These are phyloP conservation scores for Penicillium sp. DNA, from an alignment of 2,329 filamentous ascomycete genomes.

Conservation along the genomic window DNA sequence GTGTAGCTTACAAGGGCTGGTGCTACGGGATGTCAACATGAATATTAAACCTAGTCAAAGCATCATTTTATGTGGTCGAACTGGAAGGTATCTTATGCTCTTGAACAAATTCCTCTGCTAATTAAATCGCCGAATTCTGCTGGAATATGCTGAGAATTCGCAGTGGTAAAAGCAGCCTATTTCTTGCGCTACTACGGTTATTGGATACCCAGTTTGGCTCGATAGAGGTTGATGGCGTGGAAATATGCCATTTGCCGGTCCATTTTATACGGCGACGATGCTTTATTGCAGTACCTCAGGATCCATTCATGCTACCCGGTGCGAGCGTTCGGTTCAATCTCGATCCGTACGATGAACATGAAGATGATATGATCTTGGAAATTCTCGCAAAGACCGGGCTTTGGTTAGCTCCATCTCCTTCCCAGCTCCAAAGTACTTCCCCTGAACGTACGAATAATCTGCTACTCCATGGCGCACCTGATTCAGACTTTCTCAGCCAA, in stretches of 20 bases:
- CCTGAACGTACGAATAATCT: neutral
- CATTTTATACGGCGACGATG: conserved; percentile 9
- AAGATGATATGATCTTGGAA: neutral
- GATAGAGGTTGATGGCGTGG: conserved; percentile 6
- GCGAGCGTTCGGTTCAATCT: conserved; percentile 13
- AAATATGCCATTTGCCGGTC: neutral
- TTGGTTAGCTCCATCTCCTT: neutral
- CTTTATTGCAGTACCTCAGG: conserved; percentile 17
- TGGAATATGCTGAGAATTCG: too few relatives aligned
- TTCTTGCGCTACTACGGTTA: too few relatives aligned
- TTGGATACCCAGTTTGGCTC: too few relatives aligned
- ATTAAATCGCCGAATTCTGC: too few relatives aligned
- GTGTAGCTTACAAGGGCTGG: neutral
- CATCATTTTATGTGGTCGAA: conserved; percentile 5
- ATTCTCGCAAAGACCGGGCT: neutral
- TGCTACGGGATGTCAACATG: neutral
- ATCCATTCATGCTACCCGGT: conserved; percentile 9
- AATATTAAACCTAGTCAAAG: neutral
- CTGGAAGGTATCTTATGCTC: conserved; percentile 4
- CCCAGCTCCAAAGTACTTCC: neutral
- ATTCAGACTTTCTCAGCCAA: neutral
- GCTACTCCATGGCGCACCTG: neutral
- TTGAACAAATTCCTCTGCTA: too few relatives aligned
- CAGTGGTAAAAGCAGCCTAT: too few relatives aligned
- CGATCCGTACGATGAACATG: conserved; percentile 8